Evolutionary conservation across 805 yeast genomes (phyloP), one percentile per base, ranked within the genome.

Genomic region (Zygoascus flipseniorum): DNA sequence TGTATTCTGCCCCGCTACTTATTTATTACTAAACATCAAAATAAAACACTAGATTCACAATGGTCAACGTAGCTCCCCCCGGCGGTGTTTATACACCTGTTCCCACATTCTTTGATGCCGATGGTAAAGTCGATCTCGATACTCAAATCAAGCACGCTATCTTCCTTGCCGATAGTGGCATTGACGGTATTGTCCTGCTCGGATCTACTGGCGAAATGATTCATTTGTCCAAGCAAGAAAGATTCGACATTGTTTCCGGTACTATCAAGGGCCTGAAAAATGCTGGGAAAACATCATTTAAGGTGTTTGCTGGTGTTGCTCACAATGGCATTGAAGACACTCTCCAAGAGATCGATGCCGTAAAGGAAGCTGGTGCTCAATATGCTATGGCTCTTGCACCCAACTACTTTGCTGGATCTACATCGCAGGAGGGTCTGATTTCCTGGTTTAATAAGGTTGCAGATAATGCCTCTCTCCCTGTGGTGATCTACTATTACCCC

Each of bases 131-230:
- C 39, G 81, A 78, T 59, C 62, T 63, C 44, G 79, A 72, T 4
- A 62, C 81, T 28, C 79, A 75, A 61, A 64, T 73, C 48, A 63
- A 68, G 47, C 81, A 77, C 58, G 73, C 79, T 37, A 68, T 70
- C 47, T 70, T 60, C 62, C 66, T 79, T 47, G 63, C 72, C 43
- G 60, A 69, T 20, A 69, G 66, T 54, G 82, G 82, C 9, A 73
- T 78, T 53, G 58, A 63, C 46, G 83, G 83, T 23, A 64, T 75
- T 2, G 78, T 76, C 13, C 59, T 77, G 8, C 68, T 76, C 61
- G 83, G 83, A 5, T 76, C 81, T 37, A 79, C 81, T 14, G 83
- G 83, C 41, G 83, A 79, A 61, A 74, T 75, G 55, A 76, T 77
- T 41, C 80, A 77, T 58, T 64, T 78, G 58, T 72, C 80, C 10